Evolutionary conservation across 148 eudicot species (phyloP).

Genomic region (Rhododendron williamsianum): DNA sequence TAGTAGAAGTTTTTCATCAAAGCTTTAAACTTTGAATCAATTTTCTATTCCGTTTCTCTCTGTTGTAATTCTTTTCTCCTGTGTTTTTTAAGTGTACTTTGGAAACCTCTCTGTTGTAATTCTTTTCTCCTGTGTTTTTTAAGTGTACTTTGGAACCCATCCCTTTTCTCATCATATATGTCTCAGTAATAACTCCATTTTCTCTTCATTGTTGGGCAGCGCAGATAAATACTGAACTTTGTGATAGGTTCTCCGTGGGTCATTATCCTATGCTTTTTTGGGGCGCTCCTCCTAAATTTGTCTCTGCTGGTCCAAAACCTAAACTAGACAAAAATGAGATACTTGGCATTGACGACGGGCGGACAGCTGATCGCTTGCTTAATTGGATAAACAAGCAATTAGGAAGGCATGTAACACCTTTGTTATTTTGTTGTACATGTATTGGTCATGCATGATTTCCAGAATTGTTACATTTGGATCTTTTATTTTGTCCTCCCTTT

Average conservation of each 20-base stretch:
- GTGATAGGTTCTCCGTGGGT: slow-evolving; percentile 79
- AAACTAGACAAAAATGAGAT: slow-evolving; percentile 60
- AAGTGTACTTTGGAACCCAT: neutral
- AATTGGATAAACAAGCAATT: slow-evolving; percentile 81
- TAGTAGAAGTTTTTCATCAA: neutral
- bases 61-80: neutral
- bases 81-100: neutral
- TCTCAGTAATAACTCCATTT: slow-evolving; percentile 37
- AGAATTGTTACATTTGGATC: neutral
- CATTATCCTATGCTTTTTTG: slow-evolving; percentile 85
- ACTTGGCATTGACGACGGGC: slow-evolving; percentile 48
- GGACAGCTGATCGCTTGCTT: slow-evolving; percentile 76
- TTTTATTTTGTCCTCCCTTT: neutral
- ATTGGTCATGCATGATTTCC: neutral
- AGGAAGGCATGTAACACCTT: slow-evolving; percentile 51
- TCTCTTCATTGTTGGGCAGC: slow-evolving; percentile 68
- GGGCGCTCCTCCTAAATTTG: slow-evolving; percentile 71
- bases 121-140: neutral
- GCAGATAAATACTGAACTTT: slow-evolving; percentile 80
- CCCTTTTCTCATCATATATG: slow-evolving; percentile 7
- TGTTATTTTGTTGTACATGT: neutral
- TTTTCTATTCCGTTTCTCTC: neutral
- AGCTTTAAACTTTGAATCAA: neutral
- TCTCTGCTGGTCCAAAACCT: slow-evolving; percentile 41
- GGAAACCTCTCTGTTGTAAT: neutral